These are phyloP conservation scores for Turritis glabra DNA, from an alignment of 345 rosid genomes.

Conservation along the genomic window DNA sequence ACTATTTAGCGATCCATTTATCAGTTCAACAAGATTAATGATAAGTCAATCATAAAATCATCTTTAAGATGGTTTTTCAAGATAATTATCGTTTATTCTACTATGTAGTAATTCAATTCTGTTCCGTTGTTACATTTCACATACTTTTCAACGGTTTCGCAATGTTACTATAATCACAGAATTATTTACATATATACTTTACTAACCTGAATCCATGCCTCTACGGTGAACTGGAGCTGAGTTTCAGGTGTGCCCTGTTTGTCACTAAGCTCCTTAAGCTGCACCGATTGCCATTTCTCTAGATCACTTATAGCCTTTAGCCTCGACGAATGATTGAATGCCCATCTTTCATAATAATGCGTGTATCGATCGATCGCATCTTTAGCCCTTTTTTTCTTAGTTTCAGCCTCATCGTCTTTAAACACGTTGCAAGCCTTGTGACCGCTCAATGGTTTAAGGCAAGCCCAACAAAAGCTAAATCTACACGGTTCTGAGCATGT, in stretches of 20 bases:
- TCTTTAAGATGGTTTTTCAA: background rate
- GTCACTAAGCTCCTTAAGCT: constrained; percentile 61
- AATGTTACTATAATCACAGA: background rate
- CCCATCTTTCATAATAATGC: constrained; percentile 36
- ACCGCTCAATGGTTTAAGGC: background rate
- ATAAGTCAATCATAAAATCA: background rate
- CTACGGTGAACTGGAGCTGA: constrained; percentile 72
- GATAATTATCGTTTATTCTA: background rate
- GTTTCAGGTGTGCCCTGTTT: constrained; percentile 55
- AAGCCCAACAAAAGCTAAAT: constrained; percentile 22
- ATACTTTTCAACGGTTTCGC: background rate
- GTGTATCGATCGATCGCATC: background rate
- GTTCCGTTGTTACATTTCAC: background rate
- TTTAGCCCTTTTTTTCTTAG: background rate
- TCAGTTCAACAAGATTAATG: background rate
- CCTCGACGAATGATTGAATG: constrained; percentile 19
- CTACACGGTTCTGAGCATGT: constrained; percentile 17
- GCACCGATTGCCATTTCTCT: constrained; percentile 1
- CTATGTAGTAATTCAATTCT: background rate
- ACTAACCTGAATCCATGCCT: constrained; percentile 78
- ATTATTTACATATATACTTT: constrained; percentile 17
- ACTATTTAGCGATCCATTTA: background rate
- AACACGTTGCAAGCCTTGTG: background rate
- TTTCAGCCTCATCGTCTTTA: background rate
- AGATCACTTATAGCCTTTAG: constrained; percentile 15